Conservation (phyloP, 306 rosid species). For the Arachis stenosperma region DNA sequence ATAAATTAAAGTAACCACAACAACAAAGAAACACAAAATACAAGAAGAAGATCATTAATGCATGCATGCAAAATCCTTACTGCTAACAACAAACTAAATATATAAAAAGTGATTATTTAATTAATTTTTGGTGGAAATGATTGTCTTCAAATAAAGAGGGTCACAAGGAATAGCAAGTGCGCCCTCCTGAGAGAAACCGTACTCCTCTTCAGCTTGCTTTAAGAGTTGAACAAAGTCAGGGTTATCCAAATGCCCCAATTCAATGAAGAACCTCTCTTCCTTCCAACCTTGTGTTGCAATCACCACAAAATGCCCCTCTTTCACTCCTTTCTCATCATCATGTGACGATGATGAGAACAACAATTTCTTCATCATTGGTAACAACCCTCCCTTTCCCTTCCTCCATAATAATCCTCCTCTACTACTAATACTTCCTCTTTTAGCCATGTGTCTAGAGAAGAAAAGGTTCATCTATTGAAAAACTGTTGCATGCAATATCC, state of each 20-base stretch:
- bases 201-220: slow-evolving; percentile 55
- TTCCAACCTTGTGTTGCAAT: slow-evolving; percentile 51
- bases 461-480: neutral
- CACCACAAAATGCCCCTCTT: slow-evolving; percentile 54
- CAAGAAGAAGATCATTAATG: too few relatives aligned
- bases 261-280: slow-evolving; percentile 38
- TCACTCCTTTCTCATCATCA: slow-evolving; percentile 27
- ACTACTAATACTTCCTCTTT: neutral
- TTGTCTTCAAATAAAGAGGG: slow-evolving; percentile 48
- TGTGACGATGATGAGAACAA: neutral
- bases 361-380: slow-evolving; percentile 39
- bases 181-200: slow-evolving; percentile 52
- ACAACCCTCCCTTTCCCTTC: slow-evolving; percentile 39
- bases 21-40: too few relatives aligned
- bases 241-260: slow-evolving; percentile 41
- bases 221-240: slow-evolving; percentile 49
- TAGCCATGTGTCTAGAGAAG: too few relatives aligned
- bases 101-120: too few relatives aligned
- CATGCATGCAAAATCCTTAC: too few relatives aligned
- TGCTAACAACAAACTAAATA: too few relatives aligned
- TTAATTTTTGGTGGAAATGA: slow-evolving; percentile 36
- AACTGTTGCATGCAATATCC: neutral
- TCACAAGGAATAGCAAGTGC: slow-evolving; percentile 50
- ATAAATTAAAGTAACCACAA: too few relatives aligned
- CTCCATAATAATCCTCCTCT: slow-evolving; percentile 33